Evolutionary conservation across 164 flowering plant species (phyloP).

Genomic region (Tinospora cordifolia): DNA sequence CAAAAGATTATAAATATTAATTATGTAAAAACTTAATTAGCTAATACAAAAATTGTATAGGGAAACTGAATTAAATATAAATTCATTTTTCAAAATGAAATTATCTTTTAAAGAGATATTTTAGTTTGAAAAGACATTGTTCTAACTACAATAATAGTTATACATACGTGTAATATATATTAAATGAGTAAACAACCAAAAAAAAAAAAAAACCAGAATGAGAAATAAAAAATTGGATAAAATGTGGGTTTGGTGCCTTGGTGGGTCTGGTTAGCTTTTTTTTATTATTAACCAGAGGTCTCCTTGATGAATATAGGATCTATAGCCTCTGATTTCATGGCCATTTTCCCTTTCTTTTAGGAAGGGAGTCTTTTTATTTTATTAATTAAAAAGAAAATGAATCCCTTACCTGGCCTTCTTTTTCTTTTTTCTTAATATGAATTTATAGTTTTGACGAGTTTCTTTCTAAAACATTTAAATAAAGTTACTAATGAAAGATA

Average conservation of each 20-base stretch:
- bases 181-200: too few relatives aligned
- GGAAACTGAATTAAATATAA: too few relatives aligned
- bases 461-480: background rate
- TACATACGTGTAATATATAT: too few relatives aligned
- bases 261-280: background rate
- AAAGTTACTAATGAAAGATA: background rate
- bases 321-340: background rate
- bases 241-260: constrained; percentile 2
- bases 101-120: too few relatives aligned
- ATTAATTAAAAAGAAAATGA: background rate
- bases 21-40: too few relatives aligned
- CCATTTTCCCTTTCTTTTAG: background rate
- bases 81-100: too few relatives aligned
- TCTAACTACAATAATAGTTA: too few relatives aligned
- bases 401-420: background rate
- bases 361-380: background rate
- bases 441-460: background rate
- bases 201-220: too few relatives aligned
- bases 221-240: background rate
- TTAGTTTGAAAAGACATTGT: background rate
- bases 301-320: background rate
- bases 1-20: too few relatives aligned
- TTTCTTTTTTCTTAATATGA: background rate
- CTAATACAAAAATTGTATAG: too few relatives aligned
- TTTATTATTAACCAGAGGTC: background rate